Conservation (phyloP, 1,284 basidiomycete genomes). For the Ganoderma leucocontextum region DNA sequence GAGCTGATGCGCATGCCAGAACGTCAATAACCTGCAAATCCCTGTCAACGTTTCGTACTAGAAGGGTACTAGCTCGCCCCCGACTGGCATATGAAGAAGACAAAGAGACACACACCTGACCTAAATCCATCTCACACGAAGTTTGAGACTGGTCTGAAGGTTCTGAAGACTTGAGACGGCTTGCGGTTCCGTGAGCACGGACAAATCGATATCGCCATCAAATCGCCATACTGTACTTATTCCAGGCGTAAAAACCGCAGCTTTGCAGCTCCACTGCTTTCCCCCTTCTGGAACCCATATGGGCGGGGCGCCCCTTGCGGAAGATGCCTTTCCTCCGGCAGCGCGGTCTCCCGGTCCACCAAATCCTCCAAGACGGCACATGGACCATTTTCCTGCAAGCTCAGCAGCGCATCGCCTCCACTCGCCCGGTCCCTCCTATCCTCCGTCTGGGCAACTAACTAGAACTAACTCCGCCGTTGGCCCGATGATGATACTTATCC, state of each 20-base stretch:
- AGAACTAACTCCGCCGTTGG: neutral
- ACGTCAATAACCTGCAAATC: constrained; percentile 1
- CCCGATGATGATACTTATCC: neutral
- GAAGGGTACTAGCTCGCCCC: neutral
- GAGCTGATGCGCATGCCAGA: neutral
- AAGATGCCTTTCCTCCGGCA: constrained; percentile 2
- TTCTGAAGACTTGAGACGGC: neutral
- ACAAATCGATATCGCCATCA: too few relatives aligned
- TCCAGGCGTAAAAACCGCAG: neutral
- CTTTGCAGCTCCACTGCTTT: neutral
- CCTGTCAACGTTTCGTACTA: neutral
- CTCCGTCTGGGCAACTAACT: neutral
- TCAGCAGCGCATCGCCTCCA: constrained; percentile 13
- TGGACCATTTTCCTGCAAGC: neutral
- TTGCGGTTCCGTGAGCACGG: neutral
- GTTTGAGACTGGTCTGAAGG: neutral
- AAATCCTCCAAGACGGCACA: neutral
- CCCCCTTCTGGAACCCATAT: neutral
- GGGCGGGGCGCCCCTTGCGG: neutral
- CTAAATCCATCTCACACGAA: neutral
- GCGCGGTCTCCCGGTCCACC: neutral
- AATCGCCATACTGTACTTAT: neutral
- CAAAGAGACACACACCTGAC: neutral
- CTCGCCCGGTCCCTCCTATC: constrained; percentile 3
- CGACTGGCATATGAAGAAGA: neutral